Evolutionary conservation across 1,284 basidiomycete species (phyloP), one percentile per base, ranked within the genome.

Genomic region (Meripilus lineatus): DNA sequence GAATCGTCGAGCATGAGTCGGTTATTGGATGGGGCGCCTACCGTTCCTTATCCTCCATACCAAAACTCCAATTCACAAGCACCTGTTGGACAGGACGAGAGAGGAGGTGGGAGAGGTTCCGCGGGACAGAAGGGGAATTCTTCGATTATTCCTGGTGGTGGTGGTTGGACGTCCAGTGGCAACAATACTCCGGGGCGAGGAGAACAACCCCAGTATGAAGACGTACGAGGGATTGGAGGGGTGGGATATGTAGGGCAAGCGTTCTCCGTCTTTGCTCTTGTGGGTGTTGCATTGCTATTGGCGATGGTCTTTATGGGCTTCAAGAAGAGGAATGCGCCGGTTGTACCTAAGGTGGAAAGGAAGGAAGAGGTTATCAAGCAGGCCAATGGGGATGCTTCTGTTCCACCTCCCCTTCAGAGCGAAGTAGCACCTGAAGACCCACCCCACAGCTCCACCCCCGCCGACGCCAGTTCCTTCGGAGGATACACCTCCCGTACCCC

Each of bases 1-100:
- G 75, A 78, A 40, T 53, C 57, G 2, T 60, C 61, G 37, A 60
- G 60, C 21, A 48, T 65, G 15, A 64, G 62, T 39, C 49, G 64
- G 23, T 51, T 67, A 22, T 58, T 69, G 10, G 67, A 67, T 35
- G 65, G 61, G 18, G 58, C 62, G 7, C 61, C 66, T 3, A 49
- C 58, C 2, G 60, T 56, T 6, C 51, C 50, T 4, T 47, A 46
- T 3, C 54, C 53, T 8, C 42, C 45, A 14, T 32, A 35, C 20
- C 23, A 34, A 17, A 21, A 25, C 50, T 38, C 17, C 23, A 24
- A 33, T 21, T 26, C 45, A 10, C 13, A 18, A 4, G 14, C 21
- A 13, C 18, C 30, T 20, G 20, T 11, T 18, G 28, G 15, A 10
- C 17, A 32, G 7, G 28, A 5, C 8, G 11, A 11, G 11, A 8